Base-by-base conservation (phyloP, 2,329 filamentous ascomycete species). In the Talaromyces sp. region DNA sequence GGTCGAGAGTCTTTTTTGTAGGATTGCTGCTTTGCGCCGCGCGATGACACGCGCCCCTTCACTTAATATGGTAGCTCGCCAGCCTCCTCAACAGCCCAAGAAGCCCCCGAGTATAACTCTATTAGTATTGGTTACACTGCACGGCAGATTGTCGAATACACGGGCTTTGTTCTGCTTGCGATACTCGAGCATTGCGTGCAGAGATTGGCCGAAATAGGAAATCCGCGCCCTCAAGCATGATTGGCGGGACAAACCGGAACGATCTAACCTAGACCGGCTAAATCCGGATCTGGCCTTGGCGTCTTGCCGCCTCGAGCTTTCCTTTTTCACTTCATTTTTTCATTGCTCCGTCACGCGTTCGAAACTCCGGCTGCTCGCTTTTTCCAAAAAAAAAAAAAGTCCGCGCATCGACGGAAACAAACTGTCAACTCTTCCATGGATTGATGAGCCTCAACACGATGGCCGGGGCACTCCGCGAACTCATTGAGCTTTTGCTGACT, bases 401-500 rank as follows among this genome's bases (percentile, higher is more conserved):
- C n/a, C 59, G n/a, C 39, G 6, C 19, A 13, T 13, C 50, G 6
- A 31, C 27, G 27, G 27, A 31, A 31, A 31, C 5, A 31, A 6
- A 35, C n/a, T 19, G 3, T 7, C 27, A 15, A 13, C 31, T 37
- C 27, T 37, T n/a, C 37, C 63, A 62, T 62, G 63, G 35, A 43
- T 43, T 37, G 47, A 17, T 37, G 22, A 47, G 47, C 3, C 35
- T 31, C 13, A 17, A 22, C 60, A 59, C 41, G 54, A 66, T 66
- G 64, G 60, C 60, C 15, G 52, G 52, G 25, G 64, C 64, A 45
- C 60, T 66, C 25, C 60, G 54, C 61, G 64, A 66, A 25, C 64
- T 66, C 17, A 57, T 66, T 43, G 64, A 66, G 60, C 64, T 66
- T 3, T 56, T 66, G 25, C 52, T 66, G 52, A 66, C 64, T 9